Evolutionary conservation across 2,329 filamentous ascomycete species (phyloP), one percentile per base, ranked within the genome.

Genomic region (Colletotrichum tanaceti): DNA sequence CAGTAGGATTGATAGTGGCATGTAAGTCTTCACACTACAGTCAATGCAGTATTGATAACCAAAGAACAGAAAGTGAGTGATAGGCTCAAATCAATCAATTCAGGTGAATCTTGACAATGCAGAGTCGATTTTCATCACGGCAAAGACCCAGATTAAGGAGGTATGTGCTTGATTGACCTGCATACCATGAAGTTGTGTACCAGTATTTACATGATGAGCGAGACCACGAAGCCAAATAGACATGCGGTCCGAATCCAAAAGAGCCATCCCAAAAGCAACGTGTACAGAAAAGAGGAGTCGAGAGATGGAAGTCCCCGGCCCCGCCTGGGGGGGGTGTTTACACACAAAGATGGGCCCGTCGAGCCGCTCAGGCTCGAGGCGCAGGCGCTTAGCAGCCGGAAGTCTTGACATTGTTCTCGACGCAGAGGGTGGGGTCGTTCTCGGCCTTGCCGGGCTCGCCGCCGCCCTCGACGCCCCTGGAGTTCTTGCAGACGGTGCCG

Each of bases 391-490:
- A 67, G 53, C 64, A 67, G 14, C 64, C 64, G 39, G 64, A 67
- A 9, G 64, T 63, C 64, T 67, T n/a, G 52, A 67, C 64, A n/a
- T 39, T 20, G n/a, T 52, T 58, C 44, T 63, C 22, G 4, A 53
- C 49, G 28, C 64, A 67, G 43, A 67, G 47, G 2, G 39, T 67
- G 11, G 64, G 64, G 13, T 67, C 64, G 3, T 67, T 44, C 28
- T 43, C 39, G 14, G 64, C 64, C 13, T 58, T 43, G 1, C 58
- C 58, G 10, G 80, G 80, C 75, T 82, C 79, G 52, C 72, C 72
- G 39, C 77, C 78, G 38, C 73, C 77, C 20, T 72, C 65, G 60
- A 78, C 79, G 53, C 81, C 80, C 50, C 74, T 73, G 72, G 77
- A 82, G 35, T 65, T 67, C 58, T 70, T 67, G 65, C 69, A 71